phyloP scores from a whole-genome alignment of 306 rosid species.

The Prunus kanzakura region DNA sequence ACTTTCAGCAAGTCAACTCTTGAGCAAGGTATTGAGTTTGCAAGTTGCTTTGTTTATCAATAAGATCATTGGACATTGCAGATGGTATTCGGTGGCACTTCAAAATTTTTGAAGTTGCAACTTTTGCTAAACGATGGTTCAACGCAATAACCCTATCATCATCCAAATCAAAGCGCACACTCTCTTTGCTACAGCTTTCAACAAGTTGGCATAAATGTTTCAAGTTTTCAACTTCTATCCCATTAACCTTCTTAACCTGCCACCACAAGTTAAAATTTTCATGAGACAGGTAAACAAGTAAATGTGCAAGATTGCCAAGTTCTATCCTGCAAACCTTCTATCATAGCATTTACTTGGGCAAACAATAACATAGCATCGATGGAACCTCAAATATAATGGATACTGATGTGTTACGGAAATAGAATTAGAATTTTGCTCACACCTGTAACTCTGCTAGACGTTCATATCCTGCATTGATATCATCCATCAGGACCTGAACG shows the following conservation, averaged over 20 bases:
- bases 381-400: background rate
- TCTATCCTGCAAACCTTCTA: background rate
- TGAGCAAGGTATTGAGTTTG: background rate
- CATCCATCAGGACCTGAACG: slow-evolving; percentile 85
- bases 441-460: slow-evolving; percentile 93
- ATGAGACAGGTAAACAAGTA: background rate
- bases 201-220: slow-evolving; percentile 71
- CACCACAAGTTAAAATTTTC: slow-evolving; percentile 14
- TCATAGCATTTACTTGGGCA: background rate
- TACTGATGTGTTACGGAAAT: background rate
- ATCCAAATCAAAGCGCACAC: slow-evolving; percentile 77
- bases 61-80: slow-evolving; percentile 60
- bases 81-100: slow-evolving; percentile 82
- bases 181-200: slow-evolving; percentile 53
- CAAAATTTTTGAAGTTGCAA: slow-evolving; percentile 66
- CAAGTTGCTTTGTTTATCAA: slow-evolving; percentile 23
- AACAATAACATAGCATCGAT: background rate
- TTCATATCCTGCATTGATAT: slow-evolving; percentile 89
- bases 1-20: slow-evolving; percentile 15
- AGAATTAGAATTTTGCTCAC: slow-evolving; percentile 8
- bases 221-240: slow-evolving; percentile 64
- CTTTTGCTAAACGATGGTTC: slow-evolving; percentile 56
- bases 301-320: background rate
- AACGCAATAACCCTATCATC: slow-evolving; percentile 78
- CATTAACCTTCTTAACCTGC: slow-evolving; percentile 84